phyloP scores from a whole-genome alignment of 768 basidiomycete species.

The Ephemerocybe angulata region DNA sequence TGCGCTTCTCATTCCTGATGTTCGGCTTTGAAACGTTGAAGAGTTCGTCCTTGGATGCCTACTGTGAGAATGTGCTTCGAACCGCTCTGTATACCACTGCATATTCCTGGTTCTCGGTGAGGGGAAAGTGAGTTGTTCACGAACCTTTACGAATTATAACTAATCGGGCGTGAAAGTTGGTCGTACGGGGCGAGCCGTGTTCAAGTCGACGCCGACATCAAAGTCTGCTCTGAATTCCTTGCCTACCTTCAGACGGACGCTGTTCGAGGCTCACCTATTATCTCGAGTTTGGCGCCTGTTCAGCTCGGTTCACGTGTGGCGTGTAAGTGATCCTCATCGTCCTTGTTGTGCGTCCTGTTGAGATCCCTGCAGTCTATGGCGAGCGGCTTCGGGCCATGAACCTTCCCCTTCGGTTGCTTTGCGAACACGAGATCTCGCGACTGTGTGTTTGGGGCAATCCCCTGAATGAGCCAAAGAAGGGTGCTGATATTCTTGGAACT shows the following conservation, averaged over 20 bases:
- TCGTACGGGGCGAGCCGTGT: constrained; percentile 92
- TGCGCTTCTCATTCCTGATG: constrained; percentile 83
- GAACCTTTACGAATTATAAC: background rate
- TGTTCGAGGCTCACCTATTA: constrained; percentile 51
- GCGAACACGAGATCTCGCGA: constrained; percentile 87
- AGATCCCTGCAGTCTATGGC: constrained; percentile 44
- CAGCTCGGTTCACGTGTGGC: constrained; percentile 41
- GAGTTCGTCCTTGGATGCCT: constrained; percentile 80
- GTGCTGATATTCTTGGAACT: constrained; percentile 53
- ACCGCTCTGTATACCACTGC: constrained; percentile 75
- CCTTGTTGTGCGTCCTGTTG: background rate
- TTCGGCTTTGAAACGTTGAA: constrained; percentile 92
- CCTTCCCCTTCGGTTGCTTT: constrained; percentile 73
- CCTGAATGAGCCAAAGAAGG: constrained; percentile 67
- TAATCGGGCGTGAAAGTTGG: constrained; percentile 65
- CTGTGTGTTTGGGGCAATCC: constrained; percentile 91
- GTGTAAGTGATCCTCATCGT: constrained; percentile 30
- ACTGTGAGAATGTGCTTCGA: constrained; percentile 73
- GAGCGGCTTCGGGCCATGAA: constrained; percentile 63
- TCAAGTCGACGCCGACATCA: constrained; percentile 86
- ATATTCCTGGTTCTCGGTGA: constrained; percentile 89
- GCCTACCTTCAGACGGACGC: constrained; percentile 72
- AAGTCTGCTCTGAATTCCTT: constrained; percentile 80
- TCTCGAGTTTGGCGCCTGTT: constrained; percentile 59
- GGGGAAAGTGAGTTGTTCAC: constrained; percentile 70